Evolutionary conservation across 768 basidiomycete species (phyloP).

Genomic region (Mycena chlorophos): DNA sequence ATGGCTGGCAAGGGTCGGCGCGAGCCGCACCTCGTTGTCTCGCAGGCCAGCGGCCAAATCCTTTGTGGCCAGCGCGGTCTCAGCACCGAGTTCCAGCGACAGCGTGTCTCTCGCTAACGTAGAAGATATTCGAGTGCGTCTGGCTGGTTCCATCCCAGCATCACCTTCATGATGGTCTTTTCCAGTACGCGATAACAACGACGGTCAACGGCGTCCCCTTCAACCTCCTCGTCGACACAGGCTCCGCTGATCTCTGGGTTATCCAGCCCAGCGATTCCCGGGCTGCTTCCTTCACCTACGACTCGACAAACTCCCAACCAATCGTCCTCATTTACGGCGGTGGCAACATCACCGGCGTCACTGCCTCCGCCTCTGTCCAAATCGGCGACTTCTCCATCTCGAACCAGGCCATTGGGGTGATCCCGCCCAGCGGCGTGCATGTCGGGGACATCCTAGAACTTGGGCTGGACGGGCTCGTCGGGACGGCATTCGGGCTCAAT

Average conservation of each 20-base stretch:
- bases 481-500: neutral
- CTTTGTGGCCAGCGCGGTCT: no score
- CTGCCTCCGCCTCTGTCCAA: neutral
- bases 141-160: no score
- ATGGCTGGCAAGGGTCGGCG: no score
- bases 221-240: slow-evolving; percentile 2
- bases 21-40: no score
- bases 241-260: slow-evolving; percentile 5
- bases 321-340: neutral
- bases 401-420: neutral
- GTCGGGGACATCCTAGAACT: neutral
- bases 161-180: no score
- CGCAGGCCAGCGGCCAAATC: no score
- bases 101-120: no score
- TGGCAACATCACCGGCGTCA: neutral
- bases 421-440: neutral
- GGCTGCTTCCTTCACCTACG: neutral
- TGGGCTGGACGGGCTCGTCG: neutral
- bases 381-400: neutral
- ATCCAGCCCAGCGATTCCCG: neutral
- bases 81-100: no score
- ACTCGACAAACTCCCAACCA: neutral
- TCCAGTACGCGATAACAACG: slow-evolving; percentile 2
- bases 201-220: slow-evolving; percentile 5
- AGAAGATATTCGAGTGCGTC: no score